Percentiles rank a stretch among this genome's conserved stretches.
Evolutionary conservation across 2,329 filamentous ascomycete genomes (phyloP).

Genomic region (Calcarisporium arbuscula): DNA sequence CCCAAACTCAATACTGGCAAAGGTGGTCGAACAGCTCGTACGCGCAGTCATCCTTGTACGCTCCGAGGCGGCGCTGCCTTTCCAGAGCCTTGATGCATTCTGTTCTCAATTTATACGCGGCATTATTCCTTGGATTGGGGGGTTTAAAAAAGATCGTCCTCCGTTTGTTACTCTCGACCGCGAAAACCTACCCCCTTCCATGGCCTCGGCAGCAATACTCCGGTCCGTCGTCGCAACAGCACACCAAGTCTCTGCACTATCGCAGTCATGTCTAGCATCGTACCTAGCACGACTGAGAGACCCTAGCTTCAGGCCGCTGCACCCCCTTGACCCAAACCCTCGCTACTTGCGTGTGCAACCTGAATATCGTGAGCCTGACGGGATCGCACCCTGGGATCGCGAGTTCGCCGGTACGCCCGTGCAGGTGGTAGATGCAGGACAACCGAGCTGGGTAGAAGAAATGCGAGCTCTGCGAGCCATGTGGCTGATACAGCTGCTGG

Average conservation of each 20-base stretch:
- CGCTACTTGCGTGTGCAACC: constrained; percentile 1
- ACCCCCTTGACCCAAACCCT: constrained; percentile 3
- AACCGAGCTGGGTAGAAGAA: constrained; percentile 16
- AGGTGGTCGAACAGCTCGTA: constrained; percentile 4
- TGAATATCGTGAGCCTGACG: too few species aligned
- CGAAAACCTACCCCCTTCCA: not conserved
- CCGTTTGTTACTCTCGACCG: not conserved
- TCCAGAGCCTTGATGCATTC: constrained; percentile 1
- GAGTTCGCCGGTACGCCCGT: constrained; percentile 5
- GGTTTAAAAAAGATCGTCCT: not conserved
- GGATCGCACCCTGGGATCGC: constrained; percentile 11
- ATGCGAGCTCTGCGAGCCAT: constrained; percentile 15
- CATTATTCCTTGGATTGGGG: too few species aligned
- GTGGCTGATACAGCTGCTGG: constrained; percentile 13
- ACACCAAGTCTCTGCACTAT: constrained; percentile 11
- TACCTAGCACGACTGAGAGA: constrained; percentile 9
- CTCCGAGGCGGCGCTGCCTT: not conserved
- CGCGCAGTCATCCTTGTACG: constrained; percentile 4
- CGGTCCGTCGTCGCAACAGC: constrained; percentile 13
- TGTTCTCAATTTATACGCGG: constrained; percentile 2
- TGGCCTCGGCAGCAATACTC: constrained; percentile 4
- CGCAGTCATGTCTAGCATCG: constrained; percentile 14
- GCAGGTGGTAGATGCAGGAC: constrained; percentile 2
- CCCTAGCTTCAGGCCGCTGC: constrained; percentile 10
- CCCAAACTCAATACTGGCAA: constrained; percentile 1